Conservation (phyloP, 345 rosid species). For the Cardiospermum halicacabum region DNA sequence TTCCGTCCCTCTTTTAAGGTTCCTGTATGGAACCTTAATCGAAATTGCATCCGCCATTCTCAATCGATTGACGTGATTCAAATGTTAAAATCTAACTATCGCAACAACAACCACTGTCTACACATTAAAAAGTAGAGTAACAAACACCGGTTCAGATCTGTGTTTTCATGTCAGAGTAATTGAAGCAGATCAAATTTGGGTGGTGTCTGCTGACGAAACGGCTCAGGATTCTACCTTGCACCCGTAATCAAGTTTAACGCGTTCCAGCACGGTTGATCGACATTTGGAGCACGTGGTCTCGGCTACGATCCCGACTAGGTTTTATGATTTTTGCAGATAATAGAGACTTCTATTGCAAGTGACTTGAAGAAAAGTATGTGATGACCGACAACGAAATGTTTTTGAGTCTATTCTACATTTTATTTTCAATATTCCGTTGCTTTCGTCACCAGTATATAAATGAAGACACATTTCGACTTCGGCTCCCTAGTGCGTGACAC, state of each 20-base stretch:
- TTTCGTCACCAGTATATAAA: too few species aligned
- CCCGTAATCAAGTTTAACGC: constrained; percentile 1
- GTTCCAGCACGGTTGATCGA: background rate
- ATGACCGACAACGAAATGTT: too few species aligned
- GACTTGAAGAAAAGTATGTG: too few species aligned
- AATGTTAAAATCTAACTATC: background rate
- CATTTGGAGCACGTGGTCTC: constrained; percentile 1
- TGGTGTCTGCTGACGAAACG: background rate
- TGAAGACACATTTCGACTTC: too few species aligned
- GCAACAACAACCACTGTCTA: background rate
- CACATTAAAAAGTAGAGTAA: background rate
- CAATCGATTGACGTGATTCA: background rate
- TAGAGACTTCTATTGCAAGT: too few species aligned
- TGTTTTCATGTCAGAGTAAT: background rate
- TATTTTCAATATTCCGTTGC: too few species aligned
- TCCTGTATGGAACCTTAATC: constrained; percentile 58
- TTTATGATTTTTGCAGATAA: too few species aligned
- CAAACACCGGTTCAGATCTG: constrained; percentile 7
- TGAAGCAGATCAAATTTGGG: constrained; percentile 11
- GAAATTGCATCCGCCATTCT: constrained; percentile 47
- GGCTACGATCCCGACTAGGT: too few species aligned
- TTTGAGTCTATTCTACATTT: too few species aligned
- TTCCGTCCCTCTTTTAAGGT: constrained; percentile 64
- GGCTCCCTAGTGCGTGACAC: too few species aligned
- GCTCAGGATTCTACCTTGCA: constrained; percentile 5